These are phyloP conservation scores for Beverwykella pulmonaria DNA, from an alignment of 495 filamentous ascomycete species.

Conservation along the genomic window DNA sequence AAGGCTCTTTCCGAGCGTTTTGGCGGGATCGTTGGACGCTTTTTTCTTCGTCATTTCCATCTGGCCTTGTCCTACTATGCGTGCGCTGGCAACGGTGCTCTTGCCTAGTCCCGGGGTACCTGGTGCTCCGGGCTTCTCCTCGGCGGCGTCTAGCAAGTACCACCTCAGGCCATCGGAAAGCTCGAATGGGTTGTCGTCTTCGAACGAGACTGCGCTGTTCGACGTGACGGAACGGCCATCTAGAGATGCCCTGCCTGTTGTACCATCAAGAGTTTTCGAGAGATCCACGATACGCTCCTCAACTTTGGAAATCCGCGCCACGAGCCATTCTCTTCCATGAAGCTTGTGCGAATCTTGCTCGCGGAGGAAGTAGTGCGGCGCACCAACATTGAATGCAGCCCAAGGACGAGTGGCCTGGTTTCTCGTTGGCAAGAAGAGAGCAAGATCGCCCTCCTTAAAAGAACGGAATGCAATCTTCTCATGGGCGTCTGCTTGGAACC, in stretches of 20 bases:
- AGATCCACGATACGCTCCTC: constrained; percentile 94
- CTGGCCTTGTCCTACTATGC: constrained; percentile 80
- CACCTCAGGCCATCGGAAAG: constrained; percentile 93
- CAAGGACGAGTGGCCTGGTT: constrained; percentile 93
- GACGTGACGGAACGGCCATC: constrained; percentile 53
- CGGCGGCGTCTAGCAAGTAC: constrained; percentile 90
- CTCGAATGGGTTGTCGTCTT: constrained; percentile 97
- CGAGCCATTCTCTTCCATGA: constrained; percentile 81
- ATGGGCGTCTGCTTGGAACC: constrained; percentile 82
- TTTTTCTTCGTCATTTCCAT: constrained; percentile 60
- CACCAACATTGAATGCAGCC: constrained; percentile 97
- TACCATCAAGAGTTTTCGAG: constrained; percentile 66
- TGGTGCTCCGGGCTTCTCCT: constrained; percentile 95
- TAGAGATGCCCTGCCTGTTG: constrained; percentile 52
- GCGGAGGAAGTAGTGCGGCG: constrained; percentile 93
- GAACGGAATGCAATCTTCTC: constrained; percentile 96
- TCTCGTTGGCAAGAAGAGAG: constrained; percentile 89
- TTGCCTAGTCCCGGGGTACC: constrained; percentile 85
- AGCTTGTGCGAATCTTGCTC: constrained; percentile 90
- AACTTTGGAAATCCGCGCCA: constrained; percentile 88
- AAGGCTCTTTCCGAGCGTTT: constrained; percentile 80
- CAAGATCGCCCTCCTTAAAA: constrained; percentile 96
- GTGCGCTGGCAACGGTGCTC: constrained; percentile 85
- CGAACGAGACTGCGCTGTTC: constrained; percentile 54
- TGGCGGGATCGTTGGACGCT: constrained; percentile 69